phyloP scores from a whole-genome alignment of 345 rosid species.

The Eucalyptus albens region DNA sequence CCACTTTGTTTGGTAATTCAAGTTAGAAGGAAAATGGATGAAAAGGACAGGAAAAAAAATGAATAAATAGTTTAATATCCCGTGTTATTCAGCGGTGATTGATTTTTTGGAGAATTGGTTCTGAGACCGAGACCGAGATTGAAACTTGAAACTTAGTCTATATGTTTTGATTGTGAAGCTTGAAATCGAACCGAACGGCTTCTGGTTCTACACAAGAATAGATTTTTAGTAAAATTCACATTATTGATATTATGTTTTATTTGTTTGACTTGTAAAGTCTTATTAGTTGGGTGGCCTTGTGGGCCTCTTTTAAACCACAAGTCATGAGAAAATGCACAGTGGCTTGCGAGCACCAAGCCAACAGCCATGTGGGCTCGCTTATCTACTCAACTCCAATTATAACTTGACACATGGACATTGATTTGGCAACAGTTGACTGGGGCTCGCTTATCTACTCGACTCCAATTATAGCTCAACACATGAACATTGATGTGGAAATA shows the following conservation, averaged over 20 bases:
- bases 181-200: fast-evolving
- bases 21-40: background rate
- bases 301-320: background rate
- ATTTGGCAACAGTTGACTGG: background rate
- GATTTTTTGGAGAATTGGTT: fast-evolving
- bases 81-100: background rate
- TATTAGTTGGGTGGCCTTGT: background rate
- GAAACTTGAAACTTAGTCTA: background rate
- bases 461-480: no score
- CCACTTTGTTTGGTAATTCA: background rate
- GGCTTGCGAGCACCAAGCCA: background rate
- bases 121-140: fast-evolving
- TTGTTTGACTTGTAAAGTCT: background rate
- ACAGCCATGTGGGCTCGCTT: background rate
- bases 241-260: background rate
- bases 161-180: background rate
- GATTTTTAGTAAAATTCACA: background rate
- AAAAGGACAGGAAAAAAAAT: background rate
- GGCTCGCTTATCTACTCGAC: no score
- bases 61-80: background rate
- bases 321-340: background rate
- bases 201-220: fast-evolving
- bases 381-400: background rate
- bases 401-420: background rate
- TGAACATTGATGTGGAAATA: no score